A percentile compares a stretch with the other conserved stretches of the same genome.
These are phyloP conservation scores for Mallotus repandus DNA, from an alignment of 441 rosid genomes.

Conservation along the genomic window DNA sequence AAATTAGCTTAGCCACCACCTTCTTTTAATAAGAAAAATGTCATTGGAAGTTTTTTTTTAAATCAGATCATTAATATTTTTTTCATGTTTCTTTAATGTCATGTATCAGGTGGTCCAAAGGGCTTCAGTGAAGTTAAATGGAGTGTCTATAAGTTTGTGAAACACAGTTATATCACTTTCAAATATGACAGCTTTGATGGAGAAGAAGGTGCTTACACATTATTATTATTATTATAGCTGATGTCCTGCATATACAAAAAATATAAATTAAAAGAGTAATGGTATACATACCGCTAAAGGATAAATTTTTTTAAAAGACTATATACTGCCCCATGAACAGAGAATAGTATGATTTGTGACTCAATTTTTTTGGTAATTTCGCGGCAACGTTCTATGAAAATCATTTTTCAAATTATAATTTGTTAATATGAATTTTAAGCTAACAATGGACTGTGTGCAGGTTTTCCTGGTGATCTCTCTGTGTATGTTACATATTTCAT, in stretches of 20 bases:
- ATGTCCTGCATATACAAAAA: no score
- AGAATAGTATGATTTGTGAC: no score
- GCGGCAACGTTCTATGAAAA: no score
- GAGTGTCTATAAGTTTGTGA: slow-evolving; percentile 40
- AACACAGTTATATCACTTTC: slow-evolving; percentile 53
- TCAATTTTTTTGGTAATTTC: no score
- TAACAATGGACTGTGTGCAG: slow-evolving; percentile 20
- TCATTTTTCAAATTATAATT: no score
- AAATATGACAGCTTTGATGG: slow-evolving; percentile 57
- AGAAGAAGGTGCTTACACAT: slow-evolving; percentile 48
- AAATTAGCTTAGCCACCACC: not conserved
- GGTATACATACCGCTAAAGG: no score
- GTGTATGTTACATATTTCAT: slow-evolving; percentile 67
- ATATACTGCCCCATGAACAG: no score
- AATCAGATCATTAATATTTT: not conserved
- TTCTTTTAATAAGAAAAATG: no score
- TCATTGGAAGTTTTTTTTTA: not conserved
- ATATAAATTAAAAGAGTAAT: no score
- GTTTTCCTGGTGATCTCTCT: slow-evolving; percentile 52
- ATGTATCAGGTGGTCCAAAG: slow-evolving; percentile 51
- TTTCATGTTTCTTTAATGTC: not conserved
- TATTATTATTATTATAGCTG: no score
- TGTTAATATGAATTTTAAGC: no score
- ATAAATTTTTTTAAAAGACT: no score
- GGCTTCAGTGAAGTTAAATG: slow-evolving; percentile 65